A percentile compares a stretch with the other conserved stretches of the same genome.
These are phyloP conservation scores for Neostapfia colusana DNA, from an alignment of 176 grass and related monocot species.

Conservation along the genomic window DNA sequence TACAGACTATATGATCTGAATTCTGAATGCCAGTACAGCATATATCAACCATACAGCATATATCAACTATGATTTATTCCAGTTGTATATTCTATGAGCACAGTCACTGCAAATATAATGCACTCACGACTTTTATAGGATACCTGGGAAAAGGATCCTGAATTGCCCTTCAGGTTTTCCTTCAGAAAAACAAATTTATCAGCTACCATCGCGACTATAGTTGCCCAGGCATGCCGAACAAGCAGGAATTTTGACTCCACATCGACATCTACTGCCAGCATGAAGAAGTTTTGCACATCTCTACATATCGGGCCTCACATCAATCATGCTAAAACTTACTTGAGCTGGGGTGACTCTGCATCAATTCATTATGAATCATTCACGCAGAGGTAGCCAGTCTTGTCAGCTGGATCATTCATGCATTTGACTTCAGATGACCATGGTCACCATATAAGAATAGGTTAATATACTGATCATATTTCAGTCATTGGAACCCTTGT, in stretches of 20 bases:
- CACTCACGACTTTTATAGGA: too few relatives aligned
- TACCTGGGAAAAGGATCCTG: too few relatives aligned
- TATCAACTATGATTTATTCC: too few relatives aligned
- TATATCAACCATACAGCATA: too few relatives aligned
- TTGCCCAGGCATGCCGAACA: neutral
- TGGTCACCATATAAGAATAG: neutral
- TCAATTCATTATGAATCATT: neutral
- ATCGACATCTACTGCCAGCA: neutral
- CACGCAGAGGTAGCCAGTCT: neutral
- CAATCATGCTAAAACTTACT: neutral
- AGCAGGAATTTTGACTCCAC: neutral
- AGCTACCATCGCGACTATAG: neutral
- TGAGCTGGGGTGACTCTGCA: neutral
- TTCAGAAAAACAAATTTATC: neutral
- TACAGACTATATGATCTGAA: too few relatives aligned
- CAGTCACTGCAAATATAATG: too few relatives aligned
- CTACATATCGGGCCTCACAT: neutral
- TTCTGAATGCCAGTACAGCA: too few relatives aligned
- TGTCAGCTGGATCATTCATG: neutral
- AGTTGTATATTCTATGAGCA: too few relatives aligned
- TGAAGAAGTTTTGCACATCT: neutral
- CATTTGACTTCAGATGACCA: neutral
- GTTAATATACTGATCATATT: neutral
- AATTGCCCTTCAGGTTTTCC: too few relatives aligned
- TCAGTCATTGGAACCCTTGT: constrained; percentile 36